Base-by-base conservation (phyloP, 495 filamentous ascomycete genomes). In the Neurospora tetraspora region DNA sequence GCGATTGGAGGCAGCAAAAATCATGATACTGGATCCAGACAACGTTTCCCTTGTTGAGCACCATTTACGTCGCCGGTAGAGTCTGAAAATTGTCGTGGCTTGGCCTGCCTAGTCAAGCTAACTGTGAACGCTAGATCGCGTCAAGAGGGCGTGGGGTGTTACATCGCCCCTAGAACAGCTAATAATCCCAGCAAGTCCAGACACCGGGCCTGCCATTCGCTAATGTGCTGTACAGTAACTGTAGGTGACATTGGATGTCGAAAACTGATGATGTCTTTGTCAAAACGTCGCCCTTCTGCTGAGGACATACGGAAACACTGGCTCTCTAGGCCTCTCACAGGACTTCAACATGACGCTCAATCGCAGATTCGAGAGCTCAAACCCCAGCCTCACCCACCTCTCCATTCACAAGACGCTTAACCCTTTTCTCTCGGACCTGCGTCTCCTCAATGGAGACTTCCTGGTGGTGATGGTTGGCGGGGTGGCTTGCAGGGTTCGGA, bases 361-460 rank as follows among this genome's bases (percentile, higher is more conserved):
- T 27, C 5, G 53, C 11, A 31, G 5, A 61, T 16, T 31, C 2
- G 23, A 61, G 23, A 31, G 23, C 47, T 59, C 47, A 34, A 31
- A 27, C 53, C 10, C 45, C 12, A 11, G 12, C 53, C 23, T 12
- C 27, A 14, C 53, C 12, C 27, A 65, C 27, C 27, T 65, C 53
- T 31, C 14, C 53, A 65, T 65, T 14, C 53, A 65, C 53, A 65
- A 65, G 23, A 75, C 74, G 78, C 74, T 74, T 81, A 77, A 74
- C 79, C 75, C 37, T 69, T 72, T 81, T 69, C 73, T 75, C 77
- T 77, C 42, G 80, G 78, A 81, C 78, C 77, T 82, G 80, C 80
- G 71, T 80, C 76, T 74, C 34, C 75, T 74, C 69, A 34, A 42
- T 40, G 70, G 73, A 61, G 71, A 74, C 73, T n/a, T 34, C 36